Evolutionary conservation across 2,329 filamentous ascomycete genomes (phyloP), one percentile per base, ranked within the genome.

Genomic region (Stachybotrys chartarum): DNA sequence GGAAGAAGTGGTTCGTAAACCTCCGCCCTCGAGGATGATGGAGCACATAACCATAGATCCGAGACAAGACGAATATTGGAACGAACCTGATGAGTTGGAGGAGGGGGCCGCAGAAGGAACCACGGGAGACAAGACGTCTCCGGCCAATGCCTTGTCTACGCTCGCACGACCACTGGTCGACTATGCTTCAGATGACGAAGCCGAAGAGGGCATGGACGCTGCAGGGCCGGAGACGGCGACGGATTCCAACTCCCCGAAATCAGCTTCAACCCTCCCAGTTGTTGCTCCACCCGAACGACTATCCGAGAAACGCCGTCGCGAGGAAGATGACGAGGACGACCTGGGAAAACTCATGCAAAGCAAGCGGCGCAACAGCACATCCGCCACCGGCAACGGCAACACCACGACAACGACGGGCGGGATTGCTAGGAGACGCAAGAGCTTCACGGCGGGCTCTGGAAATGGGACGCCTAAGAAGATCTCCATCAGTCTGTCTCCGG

Each of bases 41-140:
- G 90, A 90, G 66, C 91, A 96, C 54, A 70, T 83, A 10, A 60
- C 70, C 1, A 81, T 92, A 66, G 93, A 97, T 67, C 80, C 86
- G 6, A 85, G 87, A 11, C 90, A 97, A 69, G 93, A 97, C 64
- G 91, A 93, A 48, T 99, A 97, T 70, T 97, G 95, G 81, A 93
- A 96, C 64, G 84, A 83, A 0, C 91, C 89, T 1, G 92, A 97
- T 63, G 90, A 94, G 50, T 88, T 92, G 57, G 91, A 96, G 7
- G 90, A 91, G 12, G 77, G 85, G 58, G 75, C 77, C 59, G 63
- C 73, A 55, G 61, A 63, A 54, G 61, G 70, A 62, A 68, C 73
- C 59, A 60, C 64, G 17, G 67, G 64, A 49, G 68, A 65, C 54
- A 73, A 66, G 56, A 73, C 66, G 56, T 62, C 63, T 8, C 61